A percentile compares a stretch with the other conserved stretches of the same genome.
phyloP scores from a whole-genome alignment of 2,329 filamentous ascomycete species.

The Ascochyta lentis region DNA sequence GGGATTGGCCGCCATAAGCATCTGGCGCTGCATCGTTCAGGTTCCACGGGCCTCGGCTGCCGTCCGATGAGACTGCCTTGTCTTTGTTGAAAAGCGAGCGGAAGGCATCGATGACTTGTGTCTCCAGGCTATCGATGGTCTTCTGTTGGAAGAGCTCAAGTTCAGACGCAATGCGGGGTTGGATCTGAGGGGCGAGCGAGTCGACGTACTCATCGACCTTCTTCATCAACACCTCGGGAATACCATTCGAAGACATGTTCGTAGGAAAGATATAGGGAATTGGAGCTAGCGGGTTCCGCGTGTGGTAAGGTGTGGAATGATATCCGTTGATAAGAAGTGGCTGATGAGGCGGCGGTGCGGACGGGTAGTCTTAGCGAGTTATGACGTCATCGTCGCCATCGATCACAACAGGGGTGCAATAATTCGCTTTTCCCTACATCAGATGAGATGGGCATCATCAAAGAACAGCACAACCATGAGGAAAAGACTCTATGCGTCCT shows the following conservation, averaged over 20 bases:
- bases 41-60: conserved; percentile 28
- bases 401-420: too few relatives aligned
- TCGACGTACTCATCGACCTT: conserved; percentile 42
- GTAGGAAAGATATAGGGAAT: neutral
- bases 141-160: conserved; percentile 41
- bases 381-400: neutral
- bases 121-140: conserved; percentile 41
- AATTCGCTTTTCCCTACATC: too few relatives aligned
- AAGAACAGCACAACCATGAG: too few relatives aligned
- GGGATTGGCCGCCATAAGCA: conserved; percentile 37
- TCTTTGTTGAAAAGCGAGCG: conserved; percentile 37
- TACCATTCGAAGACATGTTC: conserved; percentile 27
- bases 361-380: neutral
- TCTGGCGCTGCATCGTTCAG: conserved; percentile 37
- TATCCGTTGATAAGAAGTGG: neutral
- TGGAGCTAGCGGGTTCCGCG: conserved; percentile 3
- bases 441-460: too few relatives aligned
- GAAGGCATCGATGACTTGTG: conserved; percentile 39
- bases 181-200: conserved; percentile 40
- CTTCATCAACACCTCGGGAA: conserved; percentile 34
- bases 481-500: too few relatives aligned
- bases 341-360: conserved; percentile 14
- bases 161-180: conserved; percentile 41
- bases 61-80: conserved; percentile 22
- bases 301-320: conserved; percentile 13